phyloP scores from a whole-genome alignment of 805 yeast species.

The Metschnikowia bowlesiae region DNA sequence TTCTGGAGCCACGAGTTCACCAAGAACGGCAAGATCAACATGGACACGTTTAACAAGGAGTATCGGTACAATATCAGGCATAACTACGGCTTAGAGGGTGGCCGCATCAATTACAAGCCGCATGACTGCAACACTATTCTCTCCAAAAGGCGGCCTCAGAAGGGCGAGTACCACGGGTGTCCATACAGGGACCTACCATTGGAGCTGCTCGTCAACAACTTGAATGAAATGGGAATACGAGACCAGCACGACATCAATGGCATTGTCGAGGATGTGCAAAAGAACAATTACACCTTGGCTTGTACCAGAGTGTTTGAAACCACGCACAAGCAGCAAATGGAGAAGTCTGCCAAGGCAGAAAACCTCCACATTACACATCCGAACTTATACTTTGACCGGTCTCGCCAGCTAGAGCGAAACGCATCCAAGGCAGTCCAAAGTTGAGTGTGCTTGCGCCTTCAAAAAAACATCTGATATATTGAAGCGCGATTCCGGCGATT shows the following conservation, averaged over 20 bases:
- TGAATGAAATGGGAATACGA: conserved; percentile 60
- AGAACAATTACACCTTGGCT: conserved; percentile 75
- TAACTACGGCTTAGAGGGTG: conserved; percentile 88
- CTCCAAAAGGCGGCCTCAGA: conserved; percentile 63
- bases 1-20: conserved; percentile 82
- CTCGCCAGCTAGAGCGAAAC: conserved; percentile 49
- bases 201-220: conserved; percentile 55
- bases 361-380: conserved; percentile 77
- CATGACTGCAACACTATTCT: conserved; percentile 79
- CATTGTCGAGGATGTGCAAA: conserved; percentile 62
- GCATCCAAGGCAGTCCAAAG: conserved; percentile 10
- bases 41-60: conserved; percentile 81
- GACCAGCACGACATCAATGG: conserved; percentile 55
- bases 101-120: conserved; percentile 78
- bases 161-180: conserved; percentile 82
- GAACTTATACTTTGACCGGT: conserved; percentile 78
- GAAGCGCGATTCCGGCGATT: too few species aligned
- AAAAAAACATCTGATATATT: too few species aligned
- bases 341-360: conserved; percentile 38
- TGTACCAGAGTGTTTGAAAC: conserved; percentile 86
- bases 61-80: conserved; percentile 87
- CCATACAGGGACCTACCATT: conserved; percentile 75
- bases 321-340: conserved; percentile 48
- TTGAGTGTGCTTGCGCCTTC: not conserved
- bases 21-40: conserved; percentile 43